These are phyloP conservation scores for Termitomyces sp. DNA, from an alignment of 768 basidiomycete genomes.

Conservation along the genomic window DNA sequence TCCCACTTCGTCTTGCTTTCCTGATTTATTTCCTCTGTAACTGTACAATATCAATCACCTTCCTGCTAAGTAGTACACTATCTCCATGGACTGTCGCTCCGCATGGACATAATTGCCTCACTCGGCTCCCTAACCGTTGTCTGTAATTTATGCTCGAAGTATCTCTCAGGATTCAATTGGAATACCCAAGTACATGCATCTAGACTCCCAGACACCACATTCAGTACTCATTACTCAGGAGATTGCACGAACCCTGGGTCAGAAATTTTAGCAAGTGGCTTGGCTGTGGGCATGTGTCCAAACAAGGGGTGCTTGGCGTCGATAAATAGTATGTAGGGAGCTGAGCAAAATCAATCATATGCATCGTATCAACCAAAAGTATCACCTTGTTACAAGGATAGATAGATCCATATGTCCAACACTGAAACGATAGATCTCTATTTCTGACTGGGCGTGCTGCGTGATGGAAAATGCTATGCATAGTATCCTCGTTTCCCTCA, in stretches of 20 bases:
- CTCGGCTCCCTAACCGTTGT: neutral
- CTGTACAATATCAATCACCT: conserved; percentile 10
- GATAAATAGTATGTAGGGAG: too few relatives aligned
- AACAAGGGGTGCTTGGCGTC: conserved; percentile 14
- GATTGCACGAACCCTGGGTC: conserved; percentile 5
- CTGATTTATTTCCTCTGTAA: conserved; percentile 10
- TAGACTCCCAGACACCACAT: too few relatives aligned
- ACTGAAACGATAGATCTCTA: conserved; percentile 9
- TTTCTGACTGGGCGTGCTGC: conserved; percentile 3
- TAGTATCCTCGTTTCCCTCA: neutral
- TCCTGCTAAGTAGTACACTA: conserved; percentile 4
- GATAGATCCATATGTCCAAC: conserved; percentile 4
- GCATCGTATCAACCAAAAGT: too few relatives aligned
- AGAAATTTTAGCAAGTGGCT: conserved; percentile 8
- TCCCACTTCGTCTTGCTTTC: neutral
- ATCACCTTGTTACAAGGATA: conserved; percentile 10
- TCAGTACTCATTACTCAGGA: neutral
- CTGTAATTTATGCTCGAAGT: conserved; percentile 2
- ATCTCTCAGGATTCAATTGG: neutral
- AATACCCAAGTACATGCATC: too few relatives aligned
- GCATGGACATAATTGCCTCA: conserved; percentile 10
- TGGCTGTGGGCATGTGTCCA: conserved; percentile 19
- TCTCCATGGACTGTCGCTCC: neutral
- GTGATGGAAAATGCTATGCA: conserved; percentile 2
- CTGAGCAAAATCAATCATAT: too few relatives aligned